Evolutionary conservation across 2,329 filamentous ascomycete species (phyloP), one percentile per base, ranked within the genome.

Genomic region (Bipolaris sorokiniana): DNA sequence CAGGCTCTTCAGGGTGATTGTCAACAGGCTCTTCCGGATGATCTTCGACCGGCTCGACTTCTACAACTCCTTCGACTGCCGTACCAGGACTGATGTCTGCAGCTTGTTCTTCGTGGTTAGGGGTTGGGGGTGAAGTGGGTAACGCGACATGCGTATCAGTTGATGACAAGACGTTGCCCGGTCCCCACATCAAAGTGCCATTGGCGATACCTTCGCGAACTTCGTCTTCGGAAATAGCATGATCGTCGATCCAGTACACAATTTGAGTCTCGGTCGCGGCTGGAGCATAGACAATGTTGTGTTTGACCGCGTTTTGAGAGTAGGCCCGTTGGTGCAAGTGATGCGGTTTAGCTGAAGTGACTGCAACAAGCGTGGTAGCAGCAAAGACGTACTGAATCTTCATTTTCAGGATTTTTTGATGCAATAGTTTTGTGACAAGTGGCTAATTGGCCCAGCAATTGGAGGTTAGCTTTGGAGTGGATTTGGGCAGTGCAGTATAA

Each of bases 151-250:
- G 55, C n/a, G 28, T 33, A 18, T 48, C 50, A 28, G 58, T 72
- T 23, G 66, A 64, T 15, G 77, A 75, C n/a, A 79, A 70, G 28
- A 66, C 84, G 64, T 86, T 85, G 44, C 89, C 80, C 47, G 90
- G 80, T 45, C 89, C 81, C 80, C 87, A 95, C 58, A 82, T 76
- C 44, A 86, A 73, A 45, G 85, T 84, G 50, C 92, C 90, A 60
- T 88, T 84, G 55, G 83, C 79, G 66, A 98, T 83, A 63, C 92
- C 91, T 53, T 85, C 74, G 78, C 89, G 83, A 51, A 92, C 92
- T 58, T 92, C 84, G 0, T 84, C 77, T 58, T 84, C 78, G 51
- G 81, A 80, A 65, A 96, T 83, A 33, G 79, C 62, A 70, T 87
- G 67, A 59, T 88, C 89, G 59, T 89, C 85, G 51, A 93, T 80